phyloP scores from a whole-genome alignment of 208 protist genomes.

The Strigomonas culicis region DNA sequence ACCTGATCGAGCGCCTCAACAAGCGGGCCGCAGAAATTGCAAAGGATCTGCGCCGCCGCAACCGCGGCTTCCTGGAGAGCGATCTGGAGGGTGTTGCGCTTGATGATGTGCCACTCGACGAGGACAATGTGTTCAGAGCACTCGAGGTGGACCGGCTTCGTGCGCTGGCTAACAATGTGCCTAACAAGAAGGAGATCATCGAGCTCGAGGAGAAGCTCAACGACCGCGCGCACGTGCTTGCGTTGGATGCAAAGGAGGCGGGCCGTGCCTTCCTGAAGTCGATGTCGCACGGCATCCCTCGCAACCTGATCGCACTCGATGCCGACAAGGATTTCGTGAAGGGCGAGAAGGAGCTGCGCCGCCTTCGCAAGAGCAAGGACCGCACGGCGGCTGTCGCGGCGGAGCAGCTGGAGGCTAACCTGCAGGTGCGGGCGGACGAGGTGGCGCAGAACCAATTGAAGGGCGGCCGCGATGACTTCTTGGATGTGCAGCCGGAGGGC shows the following conservation, averaged over 20 bases:
- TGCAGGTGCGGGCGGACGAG: constrained; percentile 46
- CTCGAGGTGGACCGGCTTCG: constrained; percentile 39
- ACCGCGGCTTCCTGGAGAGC: constrained; percentile 61
- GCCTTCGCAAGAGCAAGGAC: constrained; percentile 16
- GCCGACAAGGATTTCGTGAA: constrained; percentile 35
- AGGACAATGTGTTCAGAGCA: constrained; percentile 37
- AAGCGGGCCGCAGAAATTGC: constrained; percentile 55
- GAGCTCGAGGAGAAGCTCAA: constrained; percentile 56
- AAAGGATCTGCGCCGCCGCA: constrained; percentile 36
- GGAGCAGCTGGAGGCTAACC: constrained; percentile 15
- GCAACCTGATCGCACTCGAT: constrained; percentile 39
- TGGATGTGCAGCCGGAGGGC: constrained; percentile 41
- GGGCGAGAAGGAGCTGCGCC: constrained; percentile 44
- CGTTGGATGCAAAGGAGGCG: constrained; percentile 34
- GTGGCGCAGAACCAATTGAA: constrained; percentile 42
- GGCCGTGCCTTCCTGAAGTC: constrained; percentile 49
- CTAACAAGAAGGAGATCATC: constrained; percentile 26
- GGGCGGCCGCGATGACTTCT: constrained; percentile 46
- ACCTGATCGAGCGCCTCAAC: constrained; percentile 43
- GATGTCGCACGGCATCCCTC: constrained; percentile 45
- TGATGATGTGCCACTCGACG: constrained; percentile 48
- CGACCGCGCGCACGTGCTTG: constrained; percentile 55
- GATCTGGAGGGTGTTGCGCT: constrained; percentile 66
- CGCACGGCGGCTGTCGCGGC: constrained; percentile 15
- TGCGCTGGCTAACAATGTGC: constrained; percentile 25